Base-by-base conservation (phyloP, 2,329 filamentous ascomycete species). In the Capronia epimyces region DNA sequence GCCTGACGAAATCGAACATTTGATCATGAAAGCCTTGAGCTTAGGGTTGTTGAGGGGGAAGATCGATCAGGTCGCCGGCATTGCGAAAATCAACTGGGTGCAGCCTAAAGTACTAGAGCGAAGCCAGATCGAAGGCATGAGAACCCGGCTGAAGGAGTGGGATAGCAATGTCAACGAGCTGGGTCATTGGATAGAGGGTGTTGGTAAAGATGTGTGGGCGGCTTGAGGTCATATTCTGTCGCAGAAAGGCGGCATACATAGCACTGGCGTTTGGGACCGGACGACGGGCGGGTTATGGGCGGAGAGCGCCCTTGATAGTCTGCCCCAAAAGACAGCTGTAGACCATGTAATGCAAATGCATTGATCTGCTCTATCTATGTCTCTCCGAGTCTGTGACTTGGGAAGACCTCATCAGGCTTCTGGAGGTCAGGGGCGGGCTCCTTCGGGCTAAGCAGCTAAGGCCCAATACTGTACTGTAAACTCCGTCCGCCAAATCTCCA, bases 1-100 rank as follows among this genome's bases (percentile, higher is more conserved):
- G 62, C 81, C 83, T 2, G 83, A 93, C 64, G 89, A 97, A 74
- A 97, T 98, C 62, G 93, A 98, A 77, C 91, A 97, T 69, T 75
- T 98, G 58, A 87, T 98, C 64, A 98, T 98, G 93, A 97, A 96
- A 77, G 93, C 93, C n/a, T 73, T 98, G 63, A 96, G 90, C 65
- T 72, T 98, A 62, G 93, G 93, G 1, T 75, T 98, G 61, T 75
- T 98, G 61, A 81, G 86, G 61, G 93, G 93, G 40, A 93, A 87
- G 50, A 97, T 98, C 63, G 93, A 98, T 69, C 91, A 98, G 73
- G 93, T 98, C 25, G 89, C 89, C 42, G 85, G 90, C 70, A 83
- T 97, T 60, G 93, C 93, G 37, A 83, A 90, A 67, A 96, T 98
- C 71, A 91, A 91, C 64, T 98, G 93, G 93, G 93, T 98, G 52